Evolutionary conservation across 208 protist genomes (phyloP).

Genomic region (Wallacemonas sp.): DNA sequence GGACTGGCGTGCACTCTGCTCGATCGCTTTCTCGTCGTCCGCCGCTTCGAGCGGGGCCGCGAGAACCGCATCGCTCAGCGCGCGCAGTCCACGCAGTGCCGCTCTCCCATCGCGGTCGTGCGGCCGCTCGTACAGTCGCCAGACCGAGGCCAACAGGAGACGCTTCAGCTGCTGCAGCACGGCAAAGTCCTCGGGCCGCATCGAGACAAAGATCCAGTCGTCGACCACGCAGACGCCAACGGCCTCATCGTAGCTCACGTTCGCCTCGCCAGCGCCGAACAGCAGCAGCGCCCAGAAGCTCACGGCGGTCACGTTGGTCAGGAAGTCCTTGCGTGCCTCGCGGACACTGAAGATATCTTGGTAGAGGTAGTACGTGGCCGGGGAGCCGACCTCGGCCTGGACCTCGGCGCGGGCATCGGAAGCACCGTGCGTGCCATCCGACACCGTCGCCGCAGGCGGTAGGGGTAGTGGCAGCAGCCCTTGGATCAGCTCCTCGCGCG

Average conservation of each 20-base stretch:
- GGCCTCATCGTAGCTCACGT: slow-evolving; percentile 42
- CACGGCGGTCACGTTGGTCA: slow-evolving; percentile 74
- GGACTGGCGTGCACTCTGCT: background rate
- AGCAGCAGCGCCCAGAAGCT: slow-evolving; percentile 85
- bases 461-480: slow-evolving; percentile 12
- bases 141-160: slow-evolving; percentile 52
- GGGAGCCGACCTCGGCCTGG: slow-evolving; percentile 13
- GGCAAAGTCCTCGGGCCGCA: slow-evolving; percentile 41
- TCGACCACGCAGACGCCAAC: slow-evolving; percentile 73
- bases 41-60: slow-evolving; percentile 43
- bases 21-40: background rate
- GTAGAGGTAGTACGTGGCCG: slow-evolving; percentile 80
- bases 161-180: slow-evolving; percentile 45
- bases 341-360: slow-evolving; percentile 69
- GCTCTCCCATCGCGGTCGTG: slow-evolving; percentile 57
- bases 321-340: slow-evolving; percentile 59
- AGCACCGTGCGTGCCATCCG: too few species aligned
- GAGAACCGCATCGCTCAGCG: slow-evolving; percentile 57
- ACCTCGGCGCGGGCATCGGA: too few species aligned
- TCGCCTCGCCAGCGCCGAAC: slow-evolving; percentile 71
- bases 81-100: slow-evolving; percentile 45
- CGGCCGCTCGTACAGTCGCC: slow-evolving; percentile 63
- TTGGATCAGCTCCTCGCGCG: slow-evolving; percentile 35
- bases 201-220: slow-evolving; percentile 70
- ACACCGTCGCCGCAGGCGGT: background rate